Conservation (phyloP, 2,329 filamentous ascomycete genomes). For the Huntiella abstrusa region DNA sequence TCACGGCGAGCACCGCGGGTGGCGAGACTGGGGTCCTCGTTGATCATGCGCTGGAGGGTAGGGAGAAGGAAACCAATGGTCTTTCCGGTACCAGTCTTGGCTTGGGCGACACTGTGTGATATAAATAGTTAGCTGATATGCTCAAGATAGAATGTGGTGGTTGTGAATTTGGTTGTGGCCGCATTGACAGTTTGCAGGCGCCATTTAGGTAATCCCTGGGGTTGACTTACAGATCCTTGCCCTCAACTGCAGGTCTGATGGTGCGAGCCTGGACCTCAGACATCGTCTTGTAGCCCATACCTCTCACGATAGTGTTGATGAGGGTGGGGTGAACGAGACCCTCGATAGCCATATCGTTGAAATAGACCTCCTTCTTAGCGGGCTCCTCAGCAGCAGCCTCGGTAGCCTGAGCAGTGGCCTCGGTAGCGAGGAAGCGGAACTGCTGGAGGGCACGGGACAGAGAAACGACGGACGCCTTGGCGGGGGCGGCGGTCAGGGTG, state of each 20-base stretch:
- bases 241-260: conserved; percentile 60
- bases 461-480: conserved; percentile 6
- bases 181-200: neutral
- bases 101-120: conserved; percentile 57
- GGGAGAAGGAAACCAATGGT: conserved; percentile 86
- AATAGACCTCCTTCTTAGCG: conserved; percentile 19
- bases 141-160: neutral
- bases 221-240: conserved; percentile 56
- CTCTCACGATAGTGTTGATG: conserved; percentile 46
- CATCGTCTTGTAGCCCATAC: conserved; percentile 69
- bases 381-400: neutral
- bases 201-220: neutral
- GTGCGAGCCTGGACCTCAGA: conserved; percentile 80
- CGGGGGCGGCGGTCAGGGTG: neutral
- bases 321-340: conserved; percentile 42
- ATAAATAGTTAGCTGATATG: neutral
- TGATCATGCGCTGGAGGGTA: conserved; percentile 60
- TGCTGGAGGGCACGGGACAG: conserved; percentile 10
- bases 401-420: conserved; percentile 8
- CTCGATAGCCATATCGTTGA: conserved; percentile 25
- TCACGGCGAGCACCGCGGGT: conserved; percentile 19
- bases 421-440: conserved; percentile 10
- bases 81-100: conserved; percentile 93
- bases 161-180: neutral
- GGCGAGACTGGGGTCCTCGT: conserved; percentile 41